These are phyloP conservation scores for Psilocybe cubensis DNA, from an alignment of 768 basidiomycete genomes.

Conservation along the genomic window DNA sequence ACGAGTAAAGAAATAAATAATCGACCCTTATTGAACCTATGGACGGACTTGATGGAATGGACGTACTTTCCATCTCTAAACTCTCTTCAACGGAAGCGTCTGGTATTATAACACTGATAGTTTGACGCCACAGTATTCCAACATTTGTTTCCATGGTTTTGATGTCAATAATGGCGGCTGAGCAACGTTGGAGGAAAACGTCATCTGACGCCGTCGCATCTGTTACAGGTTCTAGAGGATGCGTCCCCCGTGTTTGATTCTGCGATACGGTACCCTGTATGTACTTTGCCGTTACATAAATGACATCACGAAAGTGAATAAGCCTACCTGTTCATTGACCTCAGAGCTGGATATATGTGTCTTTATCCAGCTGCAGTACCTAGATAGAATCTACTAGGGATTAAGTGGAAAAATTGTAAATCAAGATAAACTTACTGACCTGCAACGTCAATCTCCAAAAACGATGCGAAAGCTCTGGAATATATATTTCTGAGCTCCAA, in stretches of 20 bases:
- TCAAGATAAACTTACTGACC: slow-evolving; percentile 41
- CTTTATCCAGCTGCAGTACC: slow-evolving; percentile 83
- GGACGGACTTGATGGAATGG: not conserved
- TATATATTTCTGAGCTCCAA: slow-evolving; percentile 87
- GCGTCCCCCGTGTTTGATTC: slow-evolving; percentile 44
- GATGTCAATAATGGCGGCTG: slow-evolving; percentile 72
- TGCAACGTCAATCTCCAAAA: slow-evolving; percentile 95
- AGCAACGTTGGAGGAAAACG: slow-evolving; percentile 61
- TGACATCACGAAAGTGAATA: not conserved
- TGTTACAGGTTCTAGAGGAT: slow-evolving; percentile 49
- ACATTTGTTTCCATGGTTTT: slow-evolving; percentile 56
- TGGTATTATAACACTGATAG: slow-evolving; percentile 66
- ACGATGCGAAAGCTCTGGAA: slow-evolving; percentile 78
- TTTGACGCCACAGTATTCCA: slow-evolving; percentile 65
- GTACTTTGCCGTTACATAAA: not conserved
- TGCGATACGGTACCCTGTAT: slow-evolving; percentile 22
- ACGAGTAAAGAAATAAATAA: not conserved
- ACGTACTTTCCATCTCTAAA: slow-evolving; percentile 55
- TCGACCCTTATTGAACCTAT: not conserved
- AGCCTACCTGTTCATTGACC: not conserved
- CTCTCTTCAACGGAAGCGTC: slow-evolving; percentile 38
- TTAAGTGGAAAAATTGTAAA: not conserved
- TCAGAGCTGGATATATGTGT: slow-evolving; percentile 23
- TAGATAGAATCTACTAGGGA: slow-evolving; percentile 66
- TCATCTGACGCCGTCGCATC: slow-evolving; percentile 70